Conservation (phyloP, 495 filamentous ascomycete genomes). For the Pyrenopolyporus hunteri region DNA sequence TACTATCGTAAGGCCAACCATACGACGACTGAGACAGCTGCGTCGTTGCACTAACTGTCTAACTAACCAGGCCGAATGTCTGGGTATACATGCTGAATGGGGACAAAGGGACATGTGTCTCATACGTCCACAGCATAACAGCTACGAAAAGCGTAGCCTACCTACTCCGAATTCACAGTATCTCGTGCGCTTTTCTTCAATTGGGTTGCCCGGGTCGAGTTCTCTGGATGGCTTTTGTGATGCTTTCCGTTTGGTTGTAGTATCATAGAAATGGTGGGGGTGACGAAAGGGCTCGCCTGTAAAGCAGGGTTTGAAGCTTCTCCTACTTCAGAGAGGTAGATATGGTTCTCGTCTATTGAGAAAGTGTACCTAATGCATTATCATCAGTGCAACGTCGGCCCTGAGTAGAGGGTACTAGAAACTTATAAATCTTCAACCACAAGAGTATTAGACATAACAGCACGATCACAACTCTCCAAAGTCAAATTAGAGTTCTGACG, state of each 20-base stretch:
- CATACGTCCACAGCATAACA: neutral
- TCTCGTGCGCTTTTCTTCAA: neutral
- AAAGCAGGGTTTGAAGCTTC: neutral
- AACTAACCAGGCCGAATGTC: too few species aligned
- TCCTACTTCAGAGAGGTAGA: too few species aligned
- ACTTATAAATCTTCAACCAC: too few species aligned
- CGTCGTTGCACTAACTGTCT: too few species aligned
- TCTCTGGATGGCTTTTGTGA: too few species aligned
- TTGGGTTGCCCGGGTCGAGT: neutral
- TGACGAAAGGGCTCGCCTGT: neutral
- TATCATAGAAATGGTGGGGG: neutral
- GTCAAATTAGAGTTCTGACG: conserved; percentile 29
- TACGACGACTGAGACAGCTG: too few species aligned
- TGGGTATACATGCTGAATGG: too few species aligned
- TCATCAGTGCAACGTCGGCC: neutral
- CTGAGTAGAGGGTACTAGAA: too few species aligned
- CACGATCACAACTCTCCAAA: neutral
- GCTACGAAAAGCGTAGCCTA: neutral
- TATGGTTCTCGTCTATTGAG: too few species aligned
- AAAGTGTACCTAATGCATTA: neutral
- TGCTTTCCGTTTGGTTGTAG: neutral
- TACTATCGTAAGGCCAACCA: too few species aligned
- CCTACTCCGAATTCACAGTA: neutral
- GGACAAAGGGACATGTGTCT: neutral
- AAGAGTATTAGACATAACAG: neutral